Evolutionary conservation across 2,329 filamentous ascomycete species (phyloP).

Genomic region (Trichoderma harzianum): DNA sequence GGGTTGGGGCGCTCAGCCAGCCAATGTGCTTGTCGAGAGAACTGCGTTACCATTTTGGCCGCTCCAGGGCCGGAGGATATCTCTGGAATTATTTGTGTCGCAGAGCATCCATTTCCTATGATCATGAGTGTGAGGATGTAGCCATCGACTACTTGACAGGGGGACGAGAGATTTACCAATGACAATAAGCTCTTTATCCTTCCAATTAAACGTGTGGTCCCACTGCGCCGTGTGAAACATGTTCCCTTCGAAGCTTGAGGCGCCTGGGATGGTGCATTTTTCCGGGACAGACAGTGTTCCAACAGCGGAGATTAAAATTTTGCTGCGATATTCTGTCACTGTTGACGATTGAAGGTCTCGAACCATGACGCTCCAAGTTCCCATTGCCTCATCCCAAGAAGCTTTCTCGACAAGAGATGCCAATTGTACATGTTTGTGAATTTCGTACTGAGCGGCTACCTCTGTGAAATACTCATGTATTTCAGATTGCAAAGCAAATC

Average conservation of each 20-base stretch:
- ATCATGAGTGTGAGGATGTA: not conserved
- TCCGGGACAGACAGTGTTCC: slow-evolving; percentile 25
- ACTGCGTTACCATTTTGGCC: slow-evolving; percentile 42
- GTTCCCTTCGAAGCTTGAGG: slow-evolving; percentile 21
- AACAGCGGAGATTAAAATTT: slow-evolving; percentile 27
- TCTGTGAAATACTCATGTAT: slow-evolving; percentile 26
- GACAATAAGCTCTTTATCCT: slow-evolving; percentile 24
- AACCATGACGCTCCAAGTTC: slow-evolving; percentile 23
- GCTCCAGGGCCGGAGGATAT: slow-evolving; percentile 24
- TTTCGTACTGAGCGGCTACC: slow-evolving; percentile 22
- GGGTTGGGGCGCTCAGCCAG: slow-evolving; percentile 30
- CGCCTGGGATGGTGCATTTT: slow-evolving; percentile 24
- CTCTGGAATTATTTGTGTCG: slow-evolving; percentile 26
- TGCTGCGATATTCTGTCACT: slow-evolving; percentile 8
- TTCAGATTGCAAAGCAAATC: slow-evolving; percentile 28
- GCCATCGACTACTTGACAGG: not conserved
- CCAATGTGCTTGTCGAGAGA: slow-evolving; percentile 50
- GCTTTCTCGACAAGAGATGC: slow-evolving; percentile 24
- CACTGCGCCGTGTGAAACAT: slow-evolving; percentile 28
- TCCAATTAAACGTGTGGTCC: slow-evolving; percentile 28
- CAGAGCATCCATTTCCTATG: slow-evolving; percentile 29
- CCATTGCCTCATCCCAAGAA: slow-evolving; percentile 23
- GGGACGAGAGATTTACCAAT: slow-evolving; percentile 19
- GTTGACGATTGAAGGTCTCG: slow-evolving; percentile 18
- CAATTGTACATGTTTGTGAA: slow-evolving; percentile 24